Evolutionary conservation across 1,139 yeast species (phyloP).

Genomic region (Yamadazyma oceani): DNA sequence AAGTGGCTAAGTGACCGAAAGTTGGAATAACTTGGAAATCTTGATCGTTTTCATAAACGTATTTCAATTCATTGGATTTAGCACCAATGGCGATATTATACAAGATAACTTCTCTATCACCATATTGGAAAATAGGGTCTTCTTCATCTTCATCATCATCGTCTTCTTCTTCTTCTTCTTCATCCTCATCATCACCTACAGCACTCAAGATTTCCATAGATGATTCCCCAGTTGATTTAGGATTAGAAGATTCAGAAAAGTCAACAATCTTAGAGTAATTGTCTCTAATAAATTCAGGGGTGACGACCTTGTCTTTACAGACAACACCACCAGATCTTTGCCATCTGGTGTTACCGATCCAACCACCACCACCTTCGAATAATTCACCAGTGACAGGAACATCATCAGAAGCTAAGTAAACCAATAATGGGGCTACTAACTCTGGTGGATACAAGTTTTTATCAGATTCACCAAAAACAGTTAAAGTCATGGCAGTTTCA

Average conservation of each 20-base stretch:
- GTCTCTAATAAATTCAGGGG: constrained; percentile 71
- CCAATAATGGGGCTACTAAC: constrained; percentile 88
- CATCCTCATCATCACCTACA: constrained; percentile 52
- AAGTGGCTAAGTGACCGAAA: constrained; percentile 82
- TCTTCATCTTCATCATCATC: constrained; percentile 56
- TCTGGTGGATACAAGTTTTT: constrained; percentile 81
- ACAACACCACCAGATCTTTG: constrained; percentile 89
- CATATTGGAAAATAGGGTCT: constrained; percentile 48
- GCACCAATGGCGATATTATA: constrained; percentile 94
- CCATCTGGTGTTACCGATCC: constrained; percentile 95
- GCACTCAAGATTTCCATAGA: constrained; percentile 74
- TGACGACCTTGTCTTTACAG: constrained; percentile 50
- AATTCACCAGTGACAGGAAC: constrained; percentile 51
- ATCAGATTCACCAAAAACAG: constrained; percentile 77
- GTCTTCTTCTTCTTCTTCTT: constrained; percentile 49
- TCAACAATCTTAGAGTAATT: constrained; percentile 66
- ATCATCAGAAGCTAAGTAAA: constrained; percentile 72
- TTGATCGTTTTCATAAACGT: constrained; percentile 72
- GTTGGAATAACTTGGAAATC: constrained; percentile 91
- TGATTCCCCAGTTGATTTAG: constrained; percentile 72
- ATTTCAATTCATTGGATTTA: constrained; percentile 70
- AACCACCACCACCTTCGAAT: constrained; percentile 72
- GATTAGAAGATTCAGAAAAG: constrained; percentile 62
- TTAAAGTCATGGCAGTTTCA: constrained; percentile 94
- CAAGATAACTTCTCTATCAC: constrained; percentile 71